Evolutionary conservation across 495 filamentous ascomycete genomes (phyloP), one percentile per base, ranked within the genome.

Genomic region (Penicillium cosmopolitanum): DNA sequence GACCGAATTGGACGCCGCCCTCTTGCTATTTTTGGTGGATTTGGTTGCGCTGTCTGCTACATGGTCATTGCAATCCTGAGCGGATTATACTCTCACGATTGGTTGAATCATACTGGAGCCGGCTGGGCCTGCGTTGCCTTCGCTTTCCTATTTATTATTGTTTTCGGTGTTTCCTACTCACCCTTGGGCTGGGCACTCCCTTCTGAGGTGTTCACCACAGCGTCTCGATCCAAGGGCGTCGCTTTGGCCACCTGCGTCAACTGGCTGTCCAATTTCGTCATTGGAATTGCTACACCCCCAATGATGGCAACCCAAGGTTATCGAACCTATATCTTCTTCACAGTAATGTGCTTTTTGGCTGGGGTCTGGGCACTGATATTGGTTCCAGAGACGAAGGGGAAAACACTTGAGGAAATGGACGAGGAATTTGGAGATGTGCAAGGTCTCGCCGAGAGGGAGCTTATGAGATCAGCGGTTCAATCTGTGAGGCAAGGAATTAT

Each of bases 81-180:
- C 25, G 88, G 80, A 46, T 81, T 77, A 58, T 82, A 85, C 71
- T 66, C 83, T 28, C 50, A 85, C 62, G 69, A 78, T 31, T 31
- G 28, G 28, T 31, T 92, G 88, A 87, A 57, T 63, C 84, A 92
- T 58, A 53, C 64, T 13, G 82, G 78, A 4, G 86, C 85, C 2
- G 88, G 87, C 3, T 92, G 89, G 88, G 89, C 5, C 81, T 84
- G 2, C 28, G 28, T 31, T 31, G 28, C 28, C 5, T 31, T 31
- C 28, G 87, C 86, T 11, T 83, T 89, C 12, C 80, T 73, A 61
- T 89, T 91, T 82, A 86, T 92, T 53, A 89, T 87, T 84, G 75
- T 90, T 18, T 92, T 88, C 64, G 89, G 85, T 57, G 84, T 86
- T 15, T 89, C 87, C 1, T 72, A 87, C 7, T 84, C 84, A 0